These are phyloP conservation scores for Ramaria sp. DNA, from an alignment of 768 basidiomycete genomes.

Conservation along the genomic window DNA sequence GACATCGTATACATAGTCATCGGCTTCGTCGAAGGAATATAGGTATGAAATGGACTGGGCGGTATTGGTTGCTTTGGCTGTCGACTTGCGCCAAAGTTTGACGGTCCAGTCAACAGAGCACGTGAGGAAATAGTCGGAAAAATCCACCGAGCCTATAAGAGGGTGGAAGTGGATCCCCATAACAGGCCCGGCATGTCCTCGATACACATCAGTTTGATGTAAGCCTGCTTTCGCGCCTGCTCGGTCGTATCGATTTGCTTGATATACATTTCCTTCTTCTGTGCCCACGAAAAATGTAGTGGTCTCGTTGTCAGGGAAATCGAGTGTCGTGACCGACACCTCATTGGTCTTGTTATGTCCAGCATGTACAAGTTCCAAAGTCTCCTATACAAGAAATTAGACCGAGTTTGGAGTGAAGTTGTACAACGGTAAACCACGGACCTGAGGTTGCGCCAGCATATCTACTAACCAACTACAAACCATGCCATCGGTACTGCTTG, in stretches of 20 bases:
- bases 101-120: conserved; percentile 97
- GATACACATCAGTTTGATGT: conserved; percentile 88
- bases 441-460: conserved; percentile 98
- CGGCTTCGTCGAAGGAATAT: conserved; percentile 94
- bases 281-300: conserved; percentile 97
- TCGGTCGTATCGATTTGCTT: conserved; percentile 93
- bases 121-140: conserved; percentile 90
- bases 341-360: conserved; percentile 96
- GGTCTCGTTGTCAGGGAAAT: conserved; percentile 94
- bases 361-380: conserved; percentile 76
- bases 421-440: conserved; percentile 19
- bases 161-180: conserved; percentile 96
- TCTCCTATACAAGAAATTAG: conserved; percentile 53
- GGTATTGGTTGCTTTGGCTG: conserved; percentile 55
- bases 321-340: conserved; percentile 86
- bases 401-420: not conserved
- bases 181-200: conserved; percentile 86
- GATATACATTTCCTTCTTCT: conserved; percentile 95
- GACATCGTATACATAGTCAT: conserved; percentile 98
- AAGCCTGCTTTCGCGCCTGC: conserved; percentile 95
- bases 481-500: conserved; percentile 92
- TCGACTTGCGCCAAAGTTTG: conserved; percentile 85
- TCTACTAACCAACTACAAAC: conserved; percentile 98
- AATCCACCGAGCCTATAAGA: conserved; percentile 81
- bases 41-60: conserved; percentile 55